phyloP scores from a whole-genome alignment of 768 basidiomycete species.

The Pleurotus salmoneostramineus region DNA sequence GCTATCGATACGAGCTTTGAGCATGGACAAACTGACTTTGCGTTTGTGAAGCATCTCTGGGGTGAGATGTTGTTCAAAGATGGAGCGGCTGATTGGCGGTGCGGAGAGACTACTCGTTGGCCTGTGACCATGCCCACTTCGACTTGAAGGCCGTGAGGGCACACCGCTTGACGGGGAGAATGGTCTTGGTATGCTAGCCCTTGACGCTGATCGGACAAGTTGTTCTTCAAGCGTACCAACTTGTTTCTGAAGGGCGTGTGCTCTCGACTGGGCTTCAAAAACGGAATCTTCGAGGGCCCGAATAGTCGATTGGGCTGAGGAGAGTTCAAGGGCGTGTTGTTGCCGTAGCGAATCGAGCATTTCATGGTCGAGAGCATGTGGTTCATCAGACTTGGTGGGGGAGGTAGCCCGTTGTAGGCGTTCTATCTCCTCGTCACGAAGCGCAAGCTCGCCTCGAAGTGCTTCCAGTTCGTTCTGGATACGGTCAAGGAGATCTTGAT shows the following conservation, averaged over 20 bases:
- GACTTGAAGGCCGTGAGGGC: slow-evolving; percentile 44
- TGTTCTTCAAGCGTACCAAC: slow-evolving; percentile 65
- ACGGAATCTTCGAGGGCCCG: slow-evolving; percentile 69
- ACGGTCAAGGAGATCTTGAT: slow-evolving; percentile 55
- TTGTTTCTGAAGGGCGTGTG: slow-evolving; percentile 68
- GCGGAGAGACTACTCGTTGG: slow-evolving; percentile 29
- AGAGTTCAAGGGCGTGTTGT: slow-evolving; percentile 78
- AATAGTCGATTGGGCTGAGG: slow-evolving; percentile 74
- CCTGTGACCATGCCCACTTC: slow-evolving; percentile 33
- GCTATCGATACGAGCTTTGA: slow-evolving; percentile 86
- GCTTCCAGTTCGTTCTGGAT: slow-evolving; percentile 69
- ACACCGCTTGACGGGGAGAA: slow-evolving; percentile 37
- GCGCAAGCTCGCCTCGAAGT: slow-evolving; percentile 56
- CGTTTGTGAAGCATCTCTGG: slow-evolving; percentile 80
- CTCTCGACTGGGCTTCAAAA: slow-evolving; percentile 69
- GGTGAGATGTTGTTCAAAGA: slow-evolving; percentile 67
- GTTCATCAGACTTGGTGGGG: slow-evolving; percentile 29
- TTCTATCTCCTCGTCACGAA: slow-evolving; percentile 67
- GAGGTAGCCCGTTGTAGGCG: slow-evolving; percentile 41
- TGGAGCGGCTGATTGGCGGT: slow-evolving; percentile 46
- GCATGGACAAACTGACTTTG: slow-evolving; percentile 81
- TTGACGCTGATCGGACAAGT: slow-evolving; percentile 42
- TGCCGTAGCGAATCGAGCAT: slow-evolving; percentile 67
- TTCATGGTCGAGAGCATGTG: slow-evolving; percentile 68
- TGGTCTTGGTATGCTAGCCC: slow-evolving; percentile 33